Conservation (phyloP, 306 rosid species). For the Acacia crassicarpa region DNA sequence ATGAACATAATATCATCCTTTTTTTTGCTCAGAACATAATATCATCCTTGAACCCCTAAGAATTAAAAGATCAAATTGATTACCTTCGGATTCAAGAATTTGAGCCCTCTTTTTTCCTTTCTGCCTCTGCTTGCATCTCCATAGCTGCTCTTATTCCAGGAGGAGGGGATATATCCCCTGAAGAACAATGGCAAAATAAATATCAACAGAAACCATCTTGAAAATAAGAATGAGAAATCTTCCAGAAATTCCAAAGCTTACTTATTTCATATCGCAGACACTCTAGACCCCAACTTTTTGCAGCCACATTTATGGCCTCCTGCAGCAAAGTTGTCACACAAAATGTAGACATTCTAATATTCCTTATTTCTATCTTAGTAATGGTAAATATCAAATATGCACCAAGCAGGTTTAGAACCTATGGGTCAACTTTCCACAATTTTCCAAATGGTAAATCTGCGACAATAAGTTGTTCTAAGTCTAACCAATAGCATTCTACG, state of each 20-base stretch:
- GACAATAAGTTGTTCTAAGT: neutral
- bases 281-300: slow-evolving; percentile 87
- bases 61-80: slow-evolving; percentile 23
- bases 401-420: neutral
- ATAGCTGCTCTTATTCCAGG: slow-evolving; percentile 92
- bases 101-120: slow-evolving; percentile 95
- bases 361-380: neutral
- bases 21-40: too few relatives aligned
- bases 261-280: slow-evolving; percentile 98
- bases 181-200: slow-evolving; percentile 20
- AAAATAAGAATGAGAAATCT: slow-evolving; percentile 7
- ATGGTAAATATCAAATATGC: neutral
- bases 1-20: slow-evolving; percentile 10
- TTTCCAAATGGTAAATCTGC: neutral
- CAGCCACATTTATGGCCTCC: too few relatives aligned
- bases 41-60: slow-evolving; percentile 6
- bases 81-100: slow-evolving; percentile 96
- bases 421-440: neutral
- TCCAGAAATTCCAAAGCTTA: slow-evolving; percentile 38
- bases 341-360: neutral
- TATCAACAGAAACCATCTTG: neutral
- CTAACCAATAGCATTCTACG: neutral
- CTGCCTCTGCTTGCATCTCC: slow-evolving; percentile 99
- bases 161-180: slow-evolving; percentile 99
- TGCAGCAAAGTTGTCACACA: slow-evolving; percentile 45